phyloP scores from a whole-genome alignment of 306 rosid species.

The Ormosia emarginata region DNA sequence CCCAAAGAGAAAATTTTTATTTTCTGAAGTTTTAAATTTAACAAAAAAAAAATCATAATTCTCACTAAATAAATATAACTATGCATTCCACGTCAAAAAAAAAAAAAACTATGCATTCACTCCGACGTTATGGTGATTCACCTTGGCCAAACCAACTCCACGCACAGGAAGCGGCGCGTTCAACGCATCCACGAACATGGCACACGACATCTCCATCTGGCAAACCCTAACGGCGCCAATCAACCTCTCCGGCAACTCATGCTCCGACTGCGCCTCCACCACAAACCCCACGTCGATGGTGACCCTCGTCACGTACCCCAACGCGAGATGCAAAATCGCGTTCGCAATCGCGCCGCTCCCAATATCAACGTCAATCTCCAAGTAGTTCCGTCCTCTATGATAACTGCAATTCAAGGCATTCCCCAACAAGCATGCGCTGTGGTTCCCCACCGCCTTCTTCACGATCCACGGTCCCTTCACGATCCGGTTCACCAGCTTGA shows the following conservation, averaged over 20 bases:
- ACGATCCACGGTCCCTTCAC: slow-evolving; percentile 94
- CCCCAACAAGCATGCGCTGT: slow-evolving; percentile 78
- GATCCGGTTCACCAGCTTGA: slow-evolving; percentile 85
- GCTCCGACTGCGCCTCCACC: slow-evolving; percentile 79
- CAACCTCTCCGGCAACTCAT: slow-evolving; percentile 78
- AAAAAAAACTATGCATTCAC: not conserved
- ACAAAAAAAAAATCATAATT: too few relatives aligned
- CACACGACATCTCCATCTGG: slow-evolving; percentile 79
- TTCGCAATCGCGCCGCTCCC: slow-evolving; percentile 79
- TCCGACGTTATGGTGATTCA: slow-evolving; percentile 38
- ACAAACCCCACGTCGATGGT: slow-evolving; percentile 81
- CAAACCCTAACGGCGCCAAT: slow-evolving; percentile 80
- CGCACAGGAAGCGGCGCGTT: slow-evolving; percentile 31
- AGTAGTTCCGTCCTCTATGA: slow-evolving; percentile 61
- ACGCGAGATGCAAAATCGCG: slow-evolving; percentile 76
- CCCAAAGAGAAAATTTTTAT: too few relatives aligned
- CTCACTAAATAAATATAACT: too few relatives aligned
- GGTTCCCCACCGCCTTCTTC: slow-evolving; percentile 75
- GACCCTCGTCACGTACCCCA: slow-evolving; percentile 70
- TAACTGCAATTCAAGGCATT: slow-evolving; percentile 78
- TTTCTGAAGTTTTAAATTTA: too few relatives aligned
- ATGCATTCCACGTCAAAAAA: too few relatives aligned
- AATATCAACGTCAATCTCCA: slow-evolving; percentile 83
- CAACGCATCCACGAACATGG: slow-evolving; percentile 43
- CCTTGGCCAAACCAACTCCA: slow-evolving; percentile 49